These are phyloP conservation scores for Penicillium taxi DNA, from an alignment of 495 filamentous ascomycete species.

Conservation along the genomic window DNA sequence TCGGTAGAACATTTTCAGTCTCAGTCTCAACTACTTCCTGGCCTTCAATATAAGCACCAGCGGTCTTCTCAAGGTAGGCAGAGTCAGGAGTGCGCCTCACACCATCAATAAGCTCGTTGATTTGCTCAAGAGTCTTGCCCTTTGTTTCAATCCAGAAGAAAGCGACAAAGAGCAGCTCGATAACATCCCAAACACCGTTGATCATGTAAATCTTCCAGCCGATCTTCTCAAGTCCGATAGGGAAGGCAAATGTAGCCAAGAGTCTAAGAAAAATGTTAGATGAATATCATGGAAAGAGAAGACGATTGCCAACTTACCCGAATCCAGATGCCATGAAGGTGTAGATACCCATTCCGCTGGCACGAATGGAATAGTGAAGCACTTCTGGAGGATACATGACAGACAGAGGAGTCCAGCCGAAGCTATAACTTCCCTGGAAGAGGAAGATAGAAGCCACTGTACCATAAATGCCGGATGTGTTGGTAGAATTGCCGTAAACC, in stretches of 20 bases:
- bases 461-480: conserved; percentile 2
- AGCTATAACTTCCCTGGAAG: conserved; percentile 4
- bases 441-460: conserved; percentile 5
- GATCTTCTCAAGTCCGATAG: conserved; percentile 1
- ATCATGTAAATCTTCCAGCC: conserved; percentile 6
- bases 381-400: conserved; percentile 4
- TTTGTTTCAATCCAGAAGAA: conserved; percentile 5
- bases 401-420: conserved; percentile 2
- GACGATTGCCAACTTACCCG: neutral
- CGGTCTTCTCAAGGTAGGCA: no score
- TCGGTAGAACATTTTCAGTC: no score
- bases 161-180: neutral
- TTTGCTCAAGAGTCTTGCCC: conserved; percentile 1
- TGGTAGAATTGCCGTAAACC: neutral
- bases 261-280: neutral
- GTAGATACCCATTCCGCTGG: conserved; percentile 3
- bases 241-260: neutral
- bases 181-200: conserved; percentile 3
- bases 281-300: neutral
- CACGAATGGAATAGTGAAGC: conserved; percentile 1
- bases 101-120: neutral
- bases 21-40: no score
- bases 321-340: conserved; percentile 1
- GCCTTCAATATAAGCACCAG: no score
- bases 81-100: no score